Evolutionary conservation across 1,139 yeast genomes (phyloP), one percentile per base, ranked within the genome.

Genomic region (Geotrichum macrosporum): DNA sequence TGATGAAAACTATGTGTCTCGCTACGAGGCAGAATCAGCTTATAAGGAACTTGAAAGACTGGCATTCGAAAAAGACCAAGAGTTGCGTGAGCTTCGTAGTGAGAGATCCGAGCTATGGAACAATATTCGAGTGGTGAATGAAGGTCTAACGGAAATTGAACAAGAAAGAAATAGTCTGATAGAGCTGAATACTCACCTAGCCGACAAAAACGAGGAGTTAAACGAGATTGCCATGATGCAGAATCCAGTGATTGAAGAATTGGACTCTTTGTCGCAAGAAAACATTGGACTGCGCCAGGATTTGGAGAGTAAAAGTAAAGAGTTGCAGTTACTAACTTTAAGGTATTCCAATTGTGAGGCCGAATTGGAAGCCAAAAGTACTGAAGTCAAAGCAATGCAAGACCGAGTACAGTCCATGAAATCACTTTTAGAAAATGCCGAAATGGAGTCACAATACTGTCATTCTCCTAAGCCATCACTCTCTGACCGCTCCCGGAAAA

Each of bases 11-110:
- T 34, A 16, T 20, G 46, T 41, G 22, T 9, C 21, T n/a, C 32
- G 49, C 12, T 5, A 37, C 5, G 46, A 41, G 13, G 44, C 37
- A 6, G 46, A 43, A 26, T n/a, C 36, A 1, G 41, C 43, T 9
- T 27, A 38, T 22, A 41, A 46, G n/a, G 43, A 41, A 37, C 30
- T 30, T 3, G 45, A 37, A 35, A 15, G 18, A 5, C 18, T 27
- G 31, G 35, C 47, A 18, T 48, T 35, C n/a, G 51, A 38, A 41
- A 34, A 42, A 19, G 49, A 47, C 10, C 34, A 30, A 5, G 41
- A 50, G 30, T 24, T 48, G 6, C 33, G 6, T 9, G 40, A 40
- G n/a, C 41, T 43, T 3, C 37, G 34, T 19, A 33, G 35, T n/a
- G 46, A 41, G 29, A 26, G 27, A 12, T 10, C 29, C 3, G 42